Conservation (phyloP, 805 yeast species). For the Candida silvicultrix region DNA sequence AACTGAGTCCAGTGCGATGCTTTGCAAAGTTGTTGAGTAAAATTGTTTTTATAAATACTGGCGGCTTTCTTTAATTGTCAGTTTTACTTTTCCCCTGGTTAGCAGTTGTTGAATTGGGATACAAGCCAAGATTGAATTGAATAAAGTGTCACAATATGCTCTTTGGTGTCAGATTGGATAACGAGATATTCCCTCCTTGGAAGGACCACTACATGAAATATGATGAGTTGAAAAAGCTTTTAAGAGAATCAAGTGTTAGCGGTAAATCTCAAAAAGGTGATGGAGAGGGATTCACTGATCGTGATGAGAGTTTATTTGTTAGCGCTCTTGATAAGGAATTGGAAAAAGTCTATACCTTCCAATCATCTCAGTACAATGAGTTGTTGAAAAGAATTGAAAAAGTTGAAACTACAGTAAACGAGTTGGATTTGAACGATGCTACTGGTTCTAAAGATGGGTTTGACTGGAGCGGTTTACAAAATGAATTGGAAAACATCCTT, state of each 20-base stretch:
- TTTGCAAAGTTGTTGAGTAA: background rate
- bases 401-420: slow-evolving; percentile 54
- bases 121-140: background rate
- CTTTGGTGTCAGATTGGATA: slow-evolving; percentile 77
- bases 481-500: slow-evolving; percentile 65
- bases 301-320: slow-evolving; percentile 67
- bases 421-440: slow-evolving; percentile 21
- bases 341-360: slow-evolving; percentile 74
- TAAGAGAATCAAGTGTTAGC: slow-evolving; percentile 49
- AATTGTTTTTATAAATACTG: background rate
- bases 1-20: too few species aligned
- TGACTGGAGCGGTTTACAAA: slow-evolving; percentile 58
- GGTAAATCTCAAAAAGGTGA: background rate
- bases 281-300: slow-evolving; percentile 34
- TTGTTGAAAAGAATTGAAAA: slow-evolving; percentile 57
- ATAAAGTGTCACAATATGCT: slow-evolving; percentile 43
- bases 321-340: slow-evolving; percentile 59
- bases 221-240: slow-evolving; percentile 53
- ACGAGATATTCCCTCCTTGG: slow-evolving; percentile 88
- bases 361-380: slow-evolving; percentile 57
- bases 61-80: background rate
- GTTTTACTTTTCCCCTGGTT: too few species aligned
- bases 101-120: too few species aligned
- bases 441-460: slow-evolving; percentile 29
- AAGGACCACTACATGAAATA: slow-evolving; percentile 64